phyloP scores from a whole-genome alignment of 108 stramenopile genomes.

The Licmophora abbreviata region DNA sequence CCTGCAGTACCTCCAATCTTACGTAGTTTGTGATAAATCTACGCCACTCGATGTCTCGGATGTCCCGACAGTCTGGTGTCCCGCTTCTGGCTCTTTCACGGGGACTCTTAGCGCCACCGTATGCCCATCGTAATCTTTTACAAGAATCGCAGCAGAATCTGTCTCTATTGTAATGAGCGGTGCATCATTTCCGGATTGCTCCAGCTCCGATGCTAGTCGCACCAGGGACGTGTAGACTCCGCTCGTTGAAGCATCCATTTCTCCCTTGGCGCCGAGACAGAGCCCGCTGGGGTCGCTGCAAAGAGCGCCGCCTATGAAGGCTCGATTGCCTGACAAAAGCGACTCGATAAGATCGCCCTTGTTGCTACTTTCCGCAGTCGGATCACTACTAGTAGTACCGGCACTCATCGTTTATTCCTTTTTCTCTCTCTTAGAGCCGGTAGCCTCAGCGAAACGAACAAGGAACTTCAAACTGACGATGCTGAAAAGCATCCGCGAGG shows the following conservation, averaged over 20 bases:
- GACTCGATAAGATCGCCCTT: neutral
- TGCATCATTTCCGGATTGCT: conserved; percentile 14
- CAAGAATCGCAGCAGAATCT: conserved; percentile 32
- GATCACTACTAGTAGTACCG: neutral
- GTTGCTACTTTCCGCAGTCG: neutral
- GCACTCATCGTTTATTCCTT: neutral
- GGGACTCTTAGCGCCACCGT: conserved; percentile 57
- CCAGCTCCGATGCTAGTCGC: conserved; percentile 44
- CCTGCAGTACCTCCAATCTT: no score
- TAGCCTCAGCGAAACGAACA: neutral
- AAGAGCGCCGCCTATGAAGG: conserved; percentile 15
- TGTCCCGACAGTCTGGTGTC: neutral
- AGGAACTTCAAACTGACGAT: no score
- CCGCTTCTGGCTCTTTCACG: neutral
- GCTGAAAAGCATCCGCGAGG: no score
- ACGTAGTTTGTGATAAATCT: neutral
- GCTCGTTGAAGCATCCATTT: conserved; percentile 24
- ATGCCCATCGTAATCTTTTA: conserved; percentile 64
- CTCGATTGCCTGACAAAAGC: neutral
- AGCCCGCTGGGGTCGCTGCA: conserved; percentile 61
- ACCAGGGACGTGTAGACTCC: conserved; percentile 54
- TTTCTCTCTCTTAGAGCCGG: neutral
- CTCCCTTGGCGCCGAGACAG: conserved; percentile 41
- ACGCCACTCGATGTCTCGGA: conserved; percentile 3
- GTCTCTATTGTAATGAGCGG: conserved; percentile 63